Base-by-base conservation (phyloP, 805 yeast genomes). In the Hanseniaspora thailandica region DNA sequence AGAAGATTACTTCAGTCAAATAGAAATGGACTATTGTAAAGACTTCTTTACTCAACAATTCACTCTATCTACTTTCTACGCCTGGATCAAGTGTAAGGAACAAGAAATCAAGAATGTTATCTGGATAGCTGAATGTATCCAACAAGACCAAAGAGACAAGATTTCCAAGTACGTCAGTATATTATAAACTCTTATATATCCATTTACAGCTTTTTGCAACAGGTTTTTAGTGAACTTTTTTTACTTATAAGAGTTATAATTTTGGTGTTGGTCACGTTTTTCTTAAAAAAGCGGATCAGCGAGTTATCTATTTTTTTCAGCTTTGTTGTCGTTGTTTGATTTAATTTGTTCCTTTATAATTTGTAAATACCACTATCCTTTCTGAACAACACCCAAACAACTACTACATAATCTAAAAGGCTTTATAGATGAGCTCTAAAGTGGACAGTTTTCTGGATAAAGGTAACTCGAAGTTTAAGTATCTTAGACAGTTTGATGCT, bases 101-200 rank as follows among this genome's bases (percentile, higher is more conserved):
- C 98, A 94, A 70, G 99, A 93, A 69, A 80, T 94, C 56, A 79
- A 98, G 69, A 93, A 93, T 67, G 84, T 93, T 59, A 87, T 97
- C n/a, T 93, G 99, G 99, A 90, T 93, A 55, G 96, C 97, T 47
- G 99, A 93, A 72, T 93, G 99, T 74, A 93, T 93, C 71, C 96
- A 97, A 31, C 98, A 94, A 69, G 89, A 88, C 66, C 99, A 93
- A 75, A 86, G 88, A 72, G 94, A 86, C 65, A 80, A 96, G 68
- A 86, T 93, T 59, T 82, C 84, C 62, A 86, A 86, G 67, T 94
- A 88, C 67, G 88, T 94, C 56, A 74, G 94, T 43, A 96, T 90
- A 39, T 87, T 82, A 61, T 88, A 71, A 62, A 10, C 23, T 2
- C 3, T 22, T 43, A 17, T 43, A 38, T 38, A 33, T n/a, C 15